Conservation (phyloP, 495 filamentous ascomycete genomes). For the Hypoxylon crocopeplum region DNA sequence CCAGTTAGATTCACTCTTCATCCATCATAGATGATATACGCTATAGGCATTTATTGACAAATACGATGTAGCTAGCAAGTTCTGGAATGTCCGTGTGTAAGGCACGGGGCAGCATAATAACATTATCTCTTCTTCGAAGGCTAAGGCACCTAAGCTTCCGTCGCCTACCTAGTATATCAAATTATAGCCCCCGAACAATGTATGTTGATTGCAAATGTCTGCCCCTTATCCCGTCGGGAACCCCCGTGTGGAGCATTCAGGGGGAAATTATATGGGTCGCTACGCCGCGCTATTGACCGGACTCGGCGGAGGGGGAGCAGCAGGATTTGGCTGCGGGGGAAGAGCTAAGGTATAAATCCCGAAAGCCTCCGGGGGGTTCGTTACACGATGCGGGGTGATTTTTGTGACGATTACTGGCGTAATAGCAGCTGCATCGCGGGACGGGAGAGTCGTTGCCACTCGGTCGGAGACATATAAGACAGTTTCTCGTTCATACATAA, state of each 20-base stretch:
- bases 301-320: conserved; percentile 10
- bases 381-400: conserved; percentile 7
- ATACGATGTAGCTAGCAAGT: too few relatives aligned
- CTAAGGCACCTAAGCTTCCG: too few relatives aligned
- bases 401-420: background rate
- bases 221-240: too few relatives aligned
- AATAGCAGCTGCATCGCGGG: background rate
- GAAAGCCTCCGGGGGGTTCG: conserved; percentile 12
- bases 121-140: too few relatives aligned
- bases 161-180: too few relatives aligned
- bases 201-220: too few relatives aligned
- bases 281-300: conserved; percentile 7
- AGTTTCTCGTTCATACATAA: background rate
- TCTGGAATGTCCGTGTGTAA: too few relatives aligned
- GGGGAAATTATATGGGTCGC: background rate
- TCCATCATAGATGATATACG: too few relatives aligned
- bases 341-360: conserved; percentile 11
- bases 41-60: too few relatives aligned
- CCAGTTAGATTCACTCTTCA: too few relatives aligned
- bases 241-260: background rate
- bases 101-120: too few relatives aligned
- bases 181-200: too few relatives aligned
- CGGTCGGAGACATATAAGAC: background rate
- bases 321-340: conserved; percentile 10
- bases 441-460: background rate